Conservation (phyloP, 331 rosid genomes). For the Phaseolus coccineus region DNA sequence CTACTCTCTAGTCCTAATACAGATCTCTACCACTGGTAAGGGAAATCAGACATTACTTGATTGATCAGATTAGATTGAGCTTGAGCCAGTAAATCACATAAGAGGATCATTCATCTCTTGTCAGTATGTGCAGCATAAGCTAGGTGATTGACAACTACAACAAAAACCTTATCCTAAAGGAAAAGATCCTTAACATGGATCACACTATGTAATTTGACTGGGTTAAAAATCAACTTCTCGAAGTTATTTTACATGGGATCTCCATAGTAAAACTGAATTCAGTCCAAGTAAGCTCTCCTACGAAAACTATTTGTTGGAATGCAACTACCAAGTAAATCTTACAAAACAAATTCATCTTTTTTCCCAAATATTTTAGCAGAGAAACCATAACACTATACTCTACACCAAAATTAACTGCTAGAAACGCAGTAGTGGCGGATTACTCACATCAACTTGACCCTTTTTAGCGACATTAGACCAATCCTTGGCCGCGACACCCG, state of each 20-base stretch:
- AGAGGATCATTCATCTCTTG: not conserved
- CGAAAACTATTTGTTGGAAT: not conserved
- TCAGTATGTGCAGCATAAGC: slow-evolving; percentile 19
- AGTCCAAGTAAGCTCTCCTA: slow-evolving; percentile 22
- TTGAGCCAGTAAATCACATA: slow-evolving; percentile 32
- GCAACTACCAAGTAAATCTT: not conserved
- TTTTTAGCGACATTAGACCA: slow-evolving; percentile 89
- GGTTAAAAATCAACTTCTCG: not conserved
- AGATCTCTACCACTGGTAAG: not conserved
- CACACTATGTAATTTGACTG: not conserved
- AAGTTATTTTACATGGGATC: not conserved
- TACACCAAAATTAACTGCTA: not conserved
- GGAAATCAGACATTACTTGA: not conserved
- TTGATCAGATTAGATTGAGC: slow-evolving; percentile 8
- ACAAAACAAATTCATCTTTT: not conserved
- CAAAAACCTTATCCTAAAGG: not conserved
- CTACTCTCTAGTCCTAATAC: slow-evolving; percentile 8
- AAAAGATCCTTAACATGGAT: not conserved
- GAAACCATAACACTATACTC: not conserved
- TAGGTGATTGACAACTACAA: not conserved
- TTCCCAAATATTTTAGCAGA: not conserved
- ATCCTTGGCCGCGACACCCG: slow-evolving; percentile 87
- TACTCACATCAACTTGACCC: slow-evolving; percentile 83
- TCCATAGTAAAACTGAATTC: not conserved
- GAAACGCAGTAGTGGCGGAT: slow-evolving; percentile 28